A percentile compares a stretch with the other conserved stretches of the same genome.
These are phyloP conservation scores for Akanthomyces muscarius DNA, from an alignment of 2,329 filamentous ascomycete species.

Conservation along the genomic window DNA sequence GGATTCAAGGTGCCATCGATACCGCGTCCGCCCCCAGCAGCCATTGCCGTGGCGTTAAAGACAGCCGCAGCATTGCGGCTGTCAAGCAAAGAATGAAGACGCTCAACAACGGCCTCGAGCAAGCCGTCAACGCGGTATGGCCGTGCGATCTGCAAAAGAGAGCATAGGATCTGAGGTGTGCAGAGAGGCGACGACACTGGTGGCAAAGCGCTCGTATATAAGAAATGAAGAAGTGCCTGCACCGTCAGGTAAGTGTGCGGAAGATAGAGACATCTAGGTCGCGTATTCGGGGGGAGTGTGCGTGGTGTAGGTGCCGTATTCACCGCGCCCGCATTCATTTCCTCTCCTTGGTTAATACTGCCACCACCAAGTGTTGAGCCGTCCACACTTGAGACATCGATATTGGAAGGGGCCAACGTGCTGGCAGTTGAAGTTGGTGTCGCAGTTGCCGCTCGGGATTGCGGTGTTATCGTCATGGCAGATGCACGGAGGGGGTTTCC, in stretches of 20 bases:
- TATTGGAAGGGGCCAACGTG: conserved; percentile 39
- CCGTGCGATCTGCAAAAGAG: conserved; percentile 84
- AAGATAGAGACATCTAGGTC: conserved; percentile 84
- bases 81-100: conserved; percentile 83
- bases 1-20: conserved; percentile 65
- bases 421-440: conserved; percentile 45
- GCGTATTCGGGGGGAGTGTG: conserved; percentile 55
- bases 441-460: conserved; percentile 49
- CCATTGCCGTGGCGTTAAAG: conserved; percentile 98
- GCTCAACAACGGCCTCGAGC: conserved; percentile 86
- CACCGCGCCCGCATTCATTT: conserved; percentile 38
- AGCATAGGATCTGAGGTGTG: conserved; percentile 93
- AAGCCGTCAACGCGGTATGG: conserved; percentile 92
- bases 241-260: conserved; percentile 89
- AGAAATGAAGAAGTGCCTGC: conserved; percentile 83
- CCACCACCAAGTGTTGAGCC: conserved; percentile 31
- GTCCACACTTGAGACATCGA: conserved; percentile 39
- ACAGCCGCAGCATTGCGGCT: conserved; percentile 93
- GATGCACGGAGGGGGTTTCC: conserved; percentile 66
- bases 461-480: conserved; percentile 77
- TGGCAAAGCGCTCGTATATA: conserved; percentile 89
- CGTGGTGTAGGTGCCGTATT: conserved; percentile 56
- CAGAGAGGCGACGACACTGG: conserved; percentile 71
- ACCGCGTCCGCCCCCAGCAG: conserved; percentile 83
- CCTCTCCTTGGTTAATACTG: conserved; percentile 37